These are phyloP conservation scores for Hyaloperonospora brassicae DNA, from an alignment of 352 stramenopile genomes.

Conservation along the genomic window DNA sequence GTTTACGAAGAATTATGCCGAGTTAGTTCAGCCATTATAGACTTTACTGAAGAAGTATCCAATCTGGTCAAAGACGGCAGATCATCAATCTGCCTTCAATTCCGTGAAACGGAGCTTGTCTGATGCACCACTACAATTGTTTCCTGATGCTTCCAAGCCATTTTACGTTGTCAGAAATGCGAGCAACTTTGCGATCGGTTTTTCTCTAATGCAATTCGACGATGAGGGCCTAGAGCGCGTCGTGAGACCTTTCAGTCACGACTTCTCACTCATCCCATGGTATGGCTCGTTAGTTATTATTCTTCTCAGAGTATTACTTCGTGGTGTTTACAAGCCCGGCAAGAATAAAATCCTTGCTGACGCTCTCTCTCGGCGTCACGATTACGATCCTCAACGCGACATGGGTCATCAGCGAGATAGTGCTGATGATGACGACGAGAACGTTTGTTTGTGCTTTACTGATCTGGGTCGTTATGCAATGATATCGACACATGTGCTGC, in stretches of 20 bases:
- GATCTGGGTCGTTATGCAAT: neutral
- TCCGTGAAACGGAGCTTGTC: neutral
- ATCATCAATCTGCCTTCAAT: neutral
- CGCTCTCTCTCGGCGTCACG: too few species aligned
- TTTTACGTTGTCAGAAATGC: neutral
- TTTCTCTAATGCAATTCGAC: neutral
- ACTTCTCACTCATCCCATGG: neutral
- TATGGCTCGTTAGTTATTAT: neutral
- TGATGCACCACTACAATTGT: neutral
- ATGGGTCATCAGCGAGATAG: neutral
- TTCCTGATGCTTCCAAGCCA: neutral
- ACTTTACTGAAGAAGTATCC: neutral
- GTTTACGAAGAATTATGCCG: too few species aligned
- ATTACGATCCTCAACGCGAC: neutral
- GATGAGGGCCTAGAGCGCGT: neutral
- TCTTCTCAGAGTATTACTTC: neutral
- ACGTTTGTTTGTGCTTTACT: neutral
- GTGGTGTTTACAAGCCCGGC: neutral
- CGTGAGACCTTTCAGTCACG: neutral
- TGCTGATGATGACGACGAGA: neutral
- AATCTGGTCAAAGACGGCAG: neutral
- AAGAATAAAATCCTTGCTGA: neutral
- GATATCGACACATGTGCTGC: neutral
- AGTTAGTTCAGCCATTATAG: too few species aligned
- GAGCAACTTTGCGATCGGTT: neutral